Evolutionary conservation across 1,284 basidiomycete species (phyloP).

Genomic region (Irpex lacteus): DNA sequence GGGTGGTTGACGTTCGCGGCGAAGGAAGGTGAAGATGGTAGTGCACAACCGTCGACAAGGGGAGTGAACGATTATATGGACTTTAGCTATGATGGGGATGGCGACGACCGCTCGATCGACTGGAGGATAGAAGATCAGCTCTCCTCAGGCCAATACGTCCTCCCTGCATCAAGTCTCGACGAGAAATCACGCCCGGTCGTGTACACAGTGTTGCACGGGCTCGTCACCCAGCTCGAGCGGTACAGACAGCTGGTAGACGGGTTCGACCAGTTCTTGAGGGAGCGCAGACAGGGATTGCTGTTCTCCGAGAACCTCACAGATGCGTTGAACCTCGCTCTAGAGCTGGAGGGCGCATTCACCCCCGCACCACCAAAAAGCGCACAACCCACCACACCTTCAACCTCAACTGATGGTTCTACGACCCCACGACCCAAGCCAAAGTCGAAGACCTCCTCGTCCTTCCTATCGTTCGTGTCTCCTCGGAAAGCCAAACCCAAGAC

Average conservation of each 20-base stretch:
- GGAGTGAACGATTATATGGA: not conserved
- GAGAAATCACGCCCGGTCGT: conserved; percentile 74
- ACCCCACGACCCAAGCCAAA: conserved; percentile 53
- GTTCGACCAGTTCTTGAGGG: conserved; percentile 84
- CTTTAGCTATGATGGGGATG: conserved; percentile 54
- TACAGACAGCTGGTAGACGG: conserved; percentile 73
- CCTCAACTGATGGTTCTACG: conserved; percentile 24
- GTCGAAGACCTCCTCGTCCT: conserved; percentile 46
- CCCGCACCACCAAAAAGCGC: conserved; percentile 4
- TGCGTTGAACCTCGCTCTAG: conserved; percentile 74
- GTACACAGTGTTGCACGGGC: conserved; percentile 74
- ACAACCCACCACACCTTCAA: conserved; percentile 23
- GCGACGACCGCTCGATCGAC: conserved; percentile 78
- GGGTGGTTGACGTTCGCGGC: conserved; percentile 83
- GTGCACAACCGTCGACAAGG: not conserved
- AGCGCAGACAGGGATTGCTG: conserved; percentile 85
- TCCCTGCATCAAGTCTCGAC: conserved; percentile 66
- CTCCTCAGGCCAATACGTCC: conserved; percentile 47
- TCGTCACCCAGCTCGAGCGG: conserved; percentile 76
- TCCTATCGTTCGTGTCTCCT: conserved; percentile 79
- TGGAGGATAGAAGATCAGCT: conserved; percentile 66
- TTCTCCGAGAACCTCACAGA: conserved; percentile 94
- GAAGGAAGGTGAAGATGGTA: conserved; percentile 30
- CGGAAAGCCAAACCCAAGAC: conserved; percentile 53
- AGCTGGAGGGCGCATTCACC: conserved; percentile 38